These are phyloP conservation scores for Eimeria zaria DNA, from an alignment of 169 alveolate species.

Conservation along the genomic window DNA sequence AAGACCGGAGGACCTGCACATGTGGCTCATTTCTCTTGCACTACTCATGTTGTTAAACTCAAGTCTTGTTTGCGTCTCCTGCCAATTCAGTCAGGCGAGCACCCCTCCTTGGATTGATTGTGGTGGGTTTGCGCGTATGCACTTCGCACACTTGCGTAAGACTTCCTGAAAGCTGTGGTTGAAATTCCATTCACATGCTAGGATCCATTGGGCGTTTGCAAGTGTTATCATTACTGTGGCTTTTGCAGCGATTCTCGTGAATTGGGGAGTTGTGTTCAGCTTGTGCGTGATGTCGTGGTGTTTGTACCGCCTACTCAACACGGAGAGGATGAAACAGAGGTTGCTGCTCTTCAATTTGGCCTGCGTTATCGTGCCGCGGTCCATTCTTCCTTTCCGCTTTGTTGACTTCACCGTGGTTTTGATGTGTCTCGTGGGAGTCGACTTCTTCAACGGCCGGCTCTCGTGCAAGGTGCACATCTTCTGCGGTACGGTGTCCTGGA, in stretches of 20 bases:
- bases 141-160: too few relatives aligned
- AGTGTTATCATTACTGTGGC: neutral
- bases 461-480: neutral
- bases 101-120: constrained; percentile 9
- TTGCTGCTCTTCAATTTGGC: neutral
- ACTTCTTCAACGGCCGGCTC: neutral
- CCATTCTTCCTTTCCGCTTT: neutral
- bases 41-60: constrained; percentile 22
- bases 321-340: neutral
- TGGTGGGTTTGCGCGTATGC: neutral
- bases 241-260: constrained; percentile 9
- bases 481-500: neutral
- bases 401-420: neutral
- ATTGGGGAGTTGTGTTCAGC: constrained; percentile 31
- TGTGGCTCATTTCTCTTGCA: constrained; percentile 31
- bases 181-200: neutral
- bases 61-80: neutral
- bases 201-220: neutral
- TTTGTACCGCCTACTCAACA: neutral
- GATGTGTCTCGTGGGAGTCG: constrained; percentile 26
- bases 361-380: neutral
- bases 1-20: constrained; percentile 57
- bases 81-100: neutral
- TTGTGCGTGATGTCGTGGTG: constrained; percentile 17
- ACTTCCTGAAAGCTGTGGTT: neutral